These are phyloP conservation scores for Citrus sp. DNA, from an alignment of 345 rosid species.

Conservation along the genomic window DNA sequence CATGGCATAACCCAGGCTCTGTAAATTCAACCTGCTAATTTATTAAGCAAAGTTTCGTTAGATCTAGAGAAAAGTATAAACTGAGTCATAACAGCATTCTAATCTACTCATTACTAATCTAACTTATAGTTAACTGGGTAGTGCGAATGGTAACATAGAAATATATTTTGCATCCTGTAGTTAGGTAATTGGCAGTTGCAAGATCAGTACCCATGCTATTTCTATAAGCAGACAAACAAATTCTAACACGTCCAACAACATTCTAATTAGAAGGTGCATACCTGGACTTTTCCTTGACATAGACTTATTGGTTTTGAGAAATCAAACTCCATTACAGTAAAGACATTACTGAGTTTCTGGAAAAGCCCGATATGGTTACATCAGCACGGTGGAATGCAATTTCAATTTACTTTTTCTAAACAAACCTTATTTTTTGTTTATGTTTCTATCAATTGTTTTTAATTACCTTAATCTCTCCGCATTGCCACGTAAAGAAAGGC, in stretches of 20 bases:
- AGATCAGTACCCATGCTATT: neutral
- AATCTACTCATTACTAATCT: neutral
- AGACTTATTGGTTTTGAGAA: slow-evolving; percentile 59
- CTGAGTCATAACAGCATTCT: neutral
- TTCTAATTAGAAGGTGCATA: slow-evolving; percentile 16
- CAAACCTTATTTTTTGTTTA: neutral
- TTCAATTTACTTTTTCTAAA: neutral
- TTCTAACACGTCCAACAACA: neutral
- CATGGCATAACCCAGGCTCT: slow-evolving; percentile 70
- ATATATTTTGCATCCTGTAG: neutral
- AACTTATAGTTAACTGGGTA: neutral
- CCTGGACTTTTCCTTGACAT: slow-evolving; percentile 64
- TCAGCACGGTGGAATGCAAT: neutral
- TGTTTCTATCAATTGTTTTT: neutral
- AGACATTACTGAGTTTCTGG: slow-evolving; percentile 70
- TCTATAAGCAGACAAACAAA: neutral
- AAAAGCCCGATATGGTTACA: slow-evolving; percentile 3
- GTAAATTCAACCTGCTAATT: slow-evolving; percentile 59
- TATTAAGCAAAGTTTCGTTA: neutral
- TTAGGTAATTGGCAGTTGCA: too few relatives aligned
- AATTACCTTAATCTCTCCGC: slow-evolving; percentile 76
- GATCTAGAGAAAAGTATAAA: neutral
- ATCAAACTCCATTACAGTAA: slow-evolving; percentile 75
- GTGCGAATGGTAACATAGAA: neutral
- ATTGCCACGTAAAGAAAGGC: slow-evolving; percentile 79